Conservation (phyloP, 2,329 filamentous ascomycete species). For the Colletotrichum godetiae region DNA sequence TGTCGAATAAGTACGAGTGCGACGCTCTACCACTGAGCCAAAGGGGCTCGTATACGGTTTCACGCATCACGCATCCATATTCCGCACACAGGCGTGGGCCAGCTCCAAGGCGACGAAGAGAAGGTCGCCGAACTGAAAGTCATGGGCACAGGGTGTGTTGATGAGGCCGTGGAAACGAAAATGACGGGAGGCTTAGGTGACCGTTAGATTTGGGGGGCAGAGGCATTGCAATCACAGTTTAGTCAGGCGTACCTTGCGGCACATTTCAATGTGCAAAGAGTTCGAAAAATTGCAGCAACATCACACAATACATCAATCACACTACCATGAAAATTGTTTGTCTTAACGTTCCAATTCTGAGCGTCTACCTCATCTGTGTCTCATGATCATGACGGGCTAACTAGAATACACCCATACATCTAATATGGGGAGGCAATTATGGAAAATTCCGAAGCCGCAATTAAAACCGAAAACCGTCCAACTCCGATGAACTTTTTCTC, state of each 20-base stretch:
- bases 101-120: too few species aligned
- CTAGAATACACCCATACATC: conserved; percentile 52
- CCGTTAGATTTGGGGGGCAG: too few species aligned
- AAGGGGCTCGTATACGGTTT: conserved; percentile 15
- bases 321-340: not conserved
- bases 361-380: conserved; percentile 53
- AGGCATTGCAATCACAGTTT: too few species aligned
- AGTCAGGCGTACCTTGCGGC: too few species aligned
- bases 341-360: conserved; percentile 40
- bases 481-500: conserved; percentile 50
- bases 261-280: too few species aligned
- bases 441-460: conserved; percentile 37
- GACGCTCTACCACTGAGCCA: conserved; percentile 37
- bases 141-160: too few species aligned
- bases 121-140: not conserved
- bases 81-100: too few species aligned
- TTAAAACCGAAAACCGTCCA: conserved; percentile 49
- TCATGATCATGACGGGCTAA: conserved; percentile 53
- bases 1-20: conserved; percentile 26
- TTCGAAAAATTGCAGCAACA: not conserved
- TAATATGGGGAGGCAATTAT: conserved; percentile 47
- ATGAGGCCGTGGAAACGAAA: too few species aligned
- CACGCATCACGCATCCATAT: not conserved
- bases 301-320: not conserved
- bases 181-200: too few species aligned